Conservation (phyloP, 108 stramenopile genomes). For the Epithemia pelagica region DNA sequence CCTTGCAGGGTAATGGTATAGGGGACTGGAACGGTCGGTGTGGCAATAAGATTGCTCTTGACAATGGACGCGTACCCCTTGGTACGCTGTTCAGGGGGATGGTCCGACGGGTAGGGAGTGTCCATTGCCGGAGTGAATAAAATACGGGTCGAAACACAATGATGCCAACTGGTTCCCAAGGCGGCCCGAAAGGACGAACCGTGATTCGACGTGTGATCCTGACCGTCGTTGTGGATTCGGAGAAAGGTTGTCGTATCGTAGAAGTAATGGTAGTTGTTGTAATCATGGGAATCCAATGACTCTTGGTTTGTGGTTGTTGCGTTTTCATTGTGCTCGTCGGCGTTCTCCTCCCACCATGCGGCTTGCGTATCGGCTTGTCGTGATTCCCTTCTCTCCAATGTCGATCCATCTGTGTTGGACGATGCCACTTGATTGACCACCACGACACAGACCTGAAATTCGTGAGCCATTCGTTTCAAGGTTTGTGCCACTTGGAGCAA, state of each 20-base stretch:
- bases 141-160: constrained; percentile 76
- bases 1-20: background rate
- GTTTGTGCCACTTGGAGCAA: constrained; percentile 59
- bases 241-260: background rate
- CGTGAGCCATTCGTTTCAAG: constrained; percentile 64
- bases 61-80: constrained; percentile 12
- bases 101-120: constrained; percentile 1
- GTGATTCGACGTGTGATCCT: background rate
- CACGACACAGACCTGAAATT: constrained; percentile 60
- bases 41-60: constrained; percentile 36
- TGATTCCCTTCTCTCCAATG: background rate
- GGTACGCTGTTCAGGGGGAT: background rate
- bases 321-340: background rate
- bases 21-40: background rate
- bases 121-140: constrained; percentile 11
- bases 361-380: background rate
- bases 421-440: constrained; percentile 69
- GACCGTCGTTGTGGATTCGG: background rate
- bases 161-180: constrained; percentile 80
- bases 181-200: constrained; percentile 48
- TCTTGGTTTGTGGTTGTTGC: background rate
- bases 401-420: background rate
- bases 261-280: background rate
- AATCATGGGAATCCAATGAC: background rate
- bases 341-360: too few species aligned